Base-by-base conservation (phyloP, 2,329 filamentous ascomycete species). In the Davidsoniella eucalypti region DNA sequence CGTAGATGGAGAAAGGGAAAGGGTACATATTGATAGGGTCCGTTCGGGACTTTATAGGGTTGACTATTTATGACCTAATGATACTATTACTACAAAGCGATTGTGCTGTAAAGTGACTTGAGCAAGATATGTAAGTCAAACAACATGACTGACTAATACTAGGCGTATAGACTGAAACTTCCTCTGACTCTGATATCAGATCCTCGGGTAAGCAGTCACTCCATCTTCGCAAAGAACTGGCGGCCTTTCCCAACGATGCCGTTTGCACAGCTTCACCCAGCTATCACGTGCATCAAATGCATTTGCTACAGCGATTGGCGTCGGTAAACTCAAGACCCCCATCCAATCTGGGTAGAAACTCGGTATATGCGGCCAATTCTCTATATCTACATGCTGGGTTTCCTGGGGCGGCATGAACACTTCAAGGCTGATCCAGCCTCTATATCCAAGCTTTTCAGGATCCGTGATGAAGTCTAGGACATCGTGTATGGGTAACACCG, bases 351-450 rank as follows among this genome's bases (percentile, higher is more conserved):
- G 12, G 2, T 17, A 17, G 23, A 38, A 37, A 17, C 5, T 39
- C 17, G 29, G 33, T 36, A 33, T 33, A 12, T 33, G 29, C 29
- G 29, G 12, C 29, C 29, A 33, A 33, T 33, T 10, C 2, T 33
- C 12, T 33, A 12, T 9, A 33, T 9, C 4, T 33, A 33, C 29
- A 12, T 3, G 8, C 29, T 33, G 29, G 6, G 29, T 9, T 33
- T 9, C 29, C 29, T 33, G 29, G 29, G 8, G 29, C 17, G 36
- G 12, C 16, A 54, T 50, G 47, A 58, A 57, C 4, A 58, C 54
- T 50, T 58, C 57, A 5, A 57, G 25, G 37, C 57, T 58, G 17
- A 57, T 50, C 52, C 55, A 58, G 4, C 51, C 53, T 25, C 45
- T 42, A 39, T 54, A 54, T 16, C 51, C 53, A 25, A 53, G 16